Conservation (phyloP, 176 grass and related monocot species). For the Otatea glauca region DNA sequence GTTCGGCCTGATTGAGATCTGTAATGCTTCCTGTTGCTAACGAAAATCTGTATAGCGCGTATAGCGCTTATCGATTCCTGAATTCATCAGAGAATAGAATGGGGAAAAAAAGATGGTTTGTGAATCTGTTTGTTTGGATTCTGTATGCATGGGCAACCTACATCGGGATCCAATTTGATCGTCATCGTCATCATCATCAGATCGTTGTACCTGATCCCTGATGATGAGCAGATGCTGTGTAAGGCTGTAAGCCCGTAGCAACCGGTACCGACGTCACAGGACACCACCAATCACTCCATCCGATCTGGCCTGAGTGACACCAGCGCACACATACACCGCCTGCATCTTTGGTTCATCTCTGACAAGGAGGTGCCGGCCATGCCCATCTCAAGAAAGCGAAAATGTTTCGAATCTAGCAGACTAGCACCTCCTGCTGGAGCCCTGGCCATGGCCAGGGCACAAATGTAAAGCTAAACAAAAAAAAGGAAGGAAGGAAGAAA, state of each 20-base stretch:
- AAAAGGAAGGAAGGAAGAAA: background rate
- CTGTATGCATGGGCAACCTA: background rate
- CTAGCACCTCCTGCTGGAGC: background rate
- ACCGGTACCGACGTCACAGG: background rate
- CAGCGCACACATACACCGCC: background rate
- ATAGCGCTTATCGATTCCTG: background rate
- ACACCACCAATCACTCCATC: slow-evolving; percentile 23
- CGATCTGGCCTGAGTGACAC: slow-evolving; percentile 4
- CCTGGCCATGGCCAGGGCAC: background rate
- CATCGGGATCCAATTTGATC: background rate
- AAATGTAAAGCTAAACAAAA: slow-evolving; percentile 6
- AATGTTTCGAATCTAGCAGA: background rate
- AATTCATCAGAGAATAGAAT: background rate
- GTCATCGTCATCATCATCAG: background rate
- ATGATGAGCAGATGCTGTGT: background rate
- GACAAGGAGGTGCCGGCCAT: background rate
- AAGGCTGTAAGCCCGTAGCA: background rate
- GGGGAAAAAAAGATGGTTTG: background rate
- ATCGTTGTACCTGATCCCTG: slow-evolving; percentile 13
- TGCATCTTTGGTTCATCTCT: slow-evolving; percentile 1
- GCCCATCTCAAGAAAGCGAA: background rate
- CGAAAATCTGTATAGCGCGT: background rate
- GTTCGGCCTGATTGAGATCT: background rate
- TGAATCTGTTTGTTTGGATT: background rate
- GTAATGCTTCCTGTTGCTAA: background rate